Base-by-base conservation (phyloP, 306 rosid species). In the Spatholobus suberectus region DNA sequence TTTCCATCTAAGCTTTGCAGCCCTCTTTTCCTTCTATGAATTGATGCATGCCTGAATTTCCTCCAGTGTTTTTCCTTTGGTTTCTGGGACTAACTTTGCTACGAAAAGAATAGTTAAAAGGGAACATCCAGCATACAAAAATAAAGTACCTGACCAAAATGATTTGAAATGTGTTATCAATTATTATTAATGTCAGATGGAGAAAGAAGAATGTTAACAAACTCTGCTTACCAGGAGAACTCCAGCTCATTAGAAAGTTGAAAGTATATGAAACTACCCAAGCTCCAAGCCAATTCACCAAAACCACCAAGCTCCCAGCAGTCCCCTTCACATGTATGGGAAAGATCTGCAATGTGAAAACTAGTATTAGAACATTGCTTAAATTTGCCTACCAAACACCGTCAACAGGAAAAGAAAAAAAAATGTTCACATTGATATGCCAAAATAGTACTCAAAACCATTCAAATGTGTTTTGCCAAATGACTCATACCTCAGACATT, bases 1-100 rank as follows among this genome's bases (percentile, higher is more conserved):
- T 67, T 11, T 35, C 58, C 68, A 67, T 23, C 68, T 71, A 73
- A 34, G 66, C 47, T 37, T 66, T 21, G 27, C 24, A 3, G 35
- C 49, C 17, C 12, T 26, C 5, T 66, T 37, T 73, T 24, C 26
- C 55, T 23, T 78, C 77, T 82, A 82, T 58, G 89, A 79, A 75
- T 88, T 84, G 71, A 92, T 85, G 89, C 85, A 78, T n/a, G 87
- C 86, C 47, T 94, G 98, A 81, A 92, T 90, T 76, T 92, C 94
- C 84, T 94, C 98, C 14, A 92, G 86, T 51, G 97, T 94, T 88
- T 87, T 92, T 57, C 98, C 97, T 82, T 94, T 92, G 83, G 97
- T 94, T 85, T 94, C 98, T 32, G 97, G 97, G 67, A 92, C 94
- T 65, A 88, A 76, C 87, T 86, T 88, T 13, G 92, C 90, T 58